Percentiles rank a stretch among this genome's conserved stretches.
Conservation (phyloP, 2,329 filamentous ascomycete species). For the Diaporthe vaccinii region DNA sequence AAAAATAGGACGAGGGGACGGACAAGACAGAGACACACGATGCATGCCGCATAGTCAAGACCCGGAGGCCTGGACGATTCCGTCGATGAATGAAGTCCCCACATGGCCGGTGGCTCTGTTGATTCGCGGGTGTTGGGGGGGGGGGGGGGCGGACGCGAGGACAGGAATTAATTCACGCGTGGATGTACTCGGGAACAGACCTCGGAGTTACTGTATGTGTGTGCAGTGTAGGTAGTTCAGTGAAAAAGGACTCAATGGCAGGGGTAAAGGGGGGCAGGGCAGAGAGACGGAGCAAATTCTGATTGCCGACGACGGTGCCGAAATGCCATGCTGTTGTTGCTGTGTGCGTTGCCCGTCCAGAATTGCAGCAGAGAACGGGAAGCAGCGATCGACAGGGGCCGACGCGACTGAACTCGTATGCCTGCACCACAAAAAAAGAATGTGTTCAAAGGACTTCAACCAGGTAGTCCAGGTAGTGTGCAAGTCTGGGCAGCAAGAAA, state of each 20-base stretch:
- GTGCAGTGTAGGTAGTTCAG: neutral
- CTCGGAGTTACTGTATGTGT: neutral
- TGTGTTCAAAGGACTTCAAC: neutral
- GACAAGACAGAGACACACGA: neutral
- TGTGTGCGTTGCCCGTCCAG: neutral
- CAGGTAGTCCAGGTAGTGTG: neutral
- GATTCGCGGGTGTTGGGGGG: constrained; percentile 5
- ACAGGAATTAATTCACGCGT: constrained; percentile 23
- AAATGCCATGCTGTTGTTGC: constrained; percentile 1
- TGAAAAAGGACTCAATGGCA: constrained; percentile 4
- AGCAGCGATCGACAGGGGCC: constrained; percentile 32
- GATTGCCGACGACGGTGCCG: constrained; percentile 27
- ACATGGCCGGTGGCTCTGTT: constrained; percentile 25
- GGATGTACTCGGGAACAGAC: neutral
- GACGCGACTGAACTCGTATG: neutral
- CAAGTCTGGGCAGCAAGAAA: neutral
- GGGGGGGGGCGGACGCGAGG: constrained; percentile 4
- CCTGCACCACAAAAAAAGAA: neutral
- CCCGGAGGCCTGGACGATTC: constrained; percentile 16
- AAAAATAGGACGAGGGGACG: constrained; percentile 15
- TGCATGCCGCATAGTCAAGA: neutral
- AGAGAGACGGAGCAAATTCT: constrained; percentile 21
- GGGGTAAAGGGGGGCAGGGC: neutral
- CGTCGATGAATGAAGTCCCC: neutral
- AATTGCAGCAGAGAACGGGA: neutral